Evolutionary conservation across 2,329 filamentous ascomycete species (phyloP).

Genomic region (Sclerotinia borealis): DNA sequence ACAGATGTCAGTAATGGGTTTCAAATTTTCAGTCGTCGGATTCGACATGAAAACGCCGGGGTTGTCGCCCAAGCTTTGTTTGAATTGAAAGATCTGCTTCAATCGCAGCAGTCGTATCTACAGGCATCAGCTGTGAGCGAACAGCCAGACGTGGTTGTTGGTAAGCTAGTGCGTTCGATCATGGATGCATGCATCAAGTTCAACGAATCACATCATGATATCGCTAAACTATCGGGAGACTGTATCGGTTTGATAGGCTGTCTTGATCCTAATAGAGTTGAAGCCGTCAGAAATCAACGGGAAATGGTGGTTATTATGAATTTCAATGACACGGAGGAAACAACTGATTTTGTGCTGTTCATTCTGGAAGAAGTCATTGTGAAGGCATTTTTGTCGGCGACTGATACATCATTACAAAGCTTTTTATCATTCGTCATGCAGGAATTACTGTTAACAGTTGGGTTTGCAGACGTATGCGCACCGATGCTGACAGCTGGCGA

Average conservation of each 20-base stretch:
- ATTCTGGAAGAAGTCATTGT: constrained; percentile 83
- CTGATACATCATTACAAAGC: constrained; percentile 79
- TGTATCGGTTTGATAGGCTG: constrained; percentile 87
- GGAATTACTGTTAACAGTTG: constrained; percentile 72
- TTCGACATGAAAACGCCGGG: constrained; percentile 76
- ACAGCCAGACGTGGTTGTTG: constrained; percentile 70
- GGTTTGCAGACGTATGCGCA: constrained; percentile 53
- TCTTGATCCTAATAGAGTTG: constrained; percentile 83
- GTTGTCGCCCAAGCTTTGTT: constrained; percentile 76
- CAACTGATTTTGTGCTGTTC: constrained; percentile 78
- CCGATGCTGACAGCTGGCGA: constrained; percentile 30
- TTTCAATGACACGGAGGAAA: constrained; percentile 72
- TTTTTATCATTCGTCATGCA: constrained; percentile 95
- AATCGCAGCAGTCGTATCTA: constrained; percentile 67
- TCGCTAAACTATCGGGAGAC: constrained; percentile 68
- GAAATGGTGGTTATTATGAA: constrained; percentile 86
- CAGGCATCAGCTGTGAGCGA: constrained; percentile 77
- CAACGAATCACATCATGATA: constrained; percentile 58
- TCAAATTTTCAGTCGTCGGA: constrained; percentile 64
- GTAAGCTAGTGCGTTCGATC: constrained; percentile 66
- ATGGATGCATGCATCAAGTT: constrained; percentile 83
- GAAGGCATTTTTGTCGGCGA: constrained; percentile 84
- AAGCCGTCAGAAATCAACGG: constrained; percentile 68
- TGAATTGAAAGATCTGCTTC: constrained; percentile 71
- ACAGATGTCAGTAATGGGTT: constrained; percentile 63